Conservation (phyloP, 169 alveolate genomes). For the Condylostoma magnum region DNA sequence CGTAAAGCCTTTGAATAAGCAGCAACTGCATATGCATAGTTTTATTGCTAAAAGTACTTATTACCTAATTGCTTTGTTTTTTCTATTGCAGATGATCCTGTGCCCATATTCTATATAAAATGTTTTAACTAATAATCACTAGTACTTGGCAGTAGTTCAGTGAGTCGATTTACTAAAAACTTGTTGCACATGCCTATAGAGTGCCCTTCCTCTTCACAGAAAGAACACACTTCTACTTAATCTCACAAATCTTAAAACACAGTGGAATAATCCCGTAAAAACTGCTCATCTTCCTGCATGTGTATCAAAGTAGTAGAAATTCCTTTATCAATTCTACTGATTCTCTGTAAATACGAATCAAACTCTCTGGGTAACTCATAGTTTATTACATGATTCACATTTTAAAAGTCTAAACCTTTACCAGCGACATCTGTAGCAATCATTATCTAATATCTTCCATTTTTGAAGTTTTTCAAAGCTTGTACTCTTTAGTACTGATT, state of each 20-base stretch:
- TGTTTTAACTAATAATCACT: no score
- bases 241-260: no score
- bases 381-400: slow-evolving; percentile 67
- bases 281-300: no score
- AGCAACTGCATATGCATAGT: slow-evolving; percentile 26
- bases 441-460: slow-evolving; percentile 55
- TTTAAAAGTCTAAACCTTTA: slow-evolving; percentile 67
- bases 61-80: slow-evolving; percentile 37
- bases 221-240: no score
- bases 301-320: slow-evolving; percentile 43
- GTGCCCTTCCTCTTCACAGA: no score
- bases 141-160: no score
- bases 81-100: slow-evolving; percentile 31
- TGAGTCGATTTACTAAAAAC: no score
- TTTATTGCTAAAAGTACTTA: slow-evolving; percentile 27
- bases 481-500: slow-evolving; percentile 32
- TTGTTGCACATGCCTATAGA: no score
- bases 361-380: slow-evolving; percentile 69
- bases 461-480: slow-evolving; percentile 45
- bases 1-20: slow-evolving; percentile 28
- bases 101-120: slow-evolving; percentile 31
- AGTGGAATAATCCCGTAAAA: no score
- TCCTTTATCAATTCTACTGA: slow-evolving; percentile 78
- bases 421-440: slow-evolving; percentile 79
- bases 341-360: slow-evolving; percentile 70